Evolutionary conservation across 2,329 filamentous ascomycete genomes (phyloP), one percentile per base, ranked within the genome.

Genomic region (Rutstroemia sp.): DNA sequence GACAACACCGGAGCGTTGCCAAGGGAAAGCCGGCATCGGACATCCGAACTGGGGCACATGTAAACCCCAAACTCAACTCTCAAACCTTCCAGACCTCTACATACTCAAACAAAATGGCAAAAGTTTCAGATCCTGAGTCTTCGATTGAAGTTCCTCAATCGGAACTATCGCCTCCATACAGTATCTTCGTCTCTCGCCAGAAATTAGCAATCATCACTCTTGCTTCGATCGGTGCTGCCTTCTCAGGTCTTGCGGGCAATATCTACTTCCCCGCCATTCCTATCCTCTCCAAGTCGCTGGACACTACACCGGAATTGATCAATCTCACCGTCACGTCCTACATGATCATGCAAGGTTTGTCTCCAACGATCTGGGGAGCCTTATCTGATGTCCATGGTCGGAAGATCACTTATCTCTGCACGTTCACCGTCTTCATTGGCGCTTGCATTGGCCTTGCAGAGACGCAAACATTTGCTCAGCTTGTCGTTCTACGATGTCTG

Each of bases 381-480:
- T 12, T 61, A n/a, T 54, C 76, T n/a, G 82, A 85, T 63, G 74
- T 70, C 1, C 70, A 73, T 3, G 81, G 82, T 0, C 73, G 81
- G 19, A 71, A 81, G 14, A 76, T 78, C 0, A 78, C 78, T 0
- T 82, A 80, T 59, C 60, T 82, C 1, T 57, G 76, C 41, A 77
- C 75, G 51, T 83, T 83, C 57, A 61, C 73, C 21, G 69, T 83
- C 17, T 82, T 78, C 62, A 71, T 82, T n/a, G 73, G 67, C 0
- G 79, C 79, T 45, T 80, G 80, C 57, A 74, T 82, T 19, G 80
- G 77, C 0, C 70, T 83, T 2, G 80, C 76, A 0, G 63, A 79
- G 9, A 73, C 75, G 17, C 73, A 71, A 9, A 75, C 67, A 59
- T 82, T 79, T 57, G 70, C 71, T 0, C 71, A 78, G 1, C 67